Evolutionary conservation across 75 land plant species (phyloP).

Genomic region (Picea glauca): DNA sequence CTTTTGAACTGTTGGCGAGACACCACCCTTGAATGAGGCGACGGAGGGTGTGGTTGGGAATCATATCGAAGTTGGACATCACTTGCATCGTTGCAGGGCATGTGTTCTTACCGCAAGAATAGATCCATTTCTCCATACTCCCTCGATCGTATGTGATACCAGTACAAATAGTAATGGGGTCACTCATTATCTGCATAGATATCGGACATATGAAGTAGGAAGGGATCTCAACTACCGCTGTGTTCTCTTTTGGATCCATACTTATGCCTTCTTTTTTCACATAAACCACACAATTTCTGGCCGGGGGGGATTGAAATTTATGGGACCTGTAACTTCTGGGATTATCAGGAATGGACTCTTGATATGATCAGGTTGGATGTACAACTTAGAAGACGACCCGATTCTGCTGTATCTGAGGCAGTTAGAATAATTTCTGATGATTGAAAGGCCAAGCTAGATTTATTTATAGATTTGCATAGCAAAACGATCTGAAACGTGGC

Average conservation of each 20-base stretch:
- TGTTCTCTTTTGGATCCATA: neutral
- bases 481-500: too few species aligned
- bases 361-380: too few species aligned
- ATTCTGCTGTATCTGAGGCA: too few species aligned
- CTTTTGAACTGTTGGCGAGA: slow-evolving; percentile 15
- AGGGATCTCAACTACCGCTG: slow-evolving; percentile 31
- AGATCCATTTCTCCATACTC: slow-evolving; percentile 60
- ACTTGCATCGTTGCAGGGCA: slow-evolving; percentile 52
- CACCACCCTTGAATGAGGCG: slow-evolving; percentile 65
- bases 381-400: too few species aligned
- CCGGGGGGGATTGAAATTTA: too few species aligned
- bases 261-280: too few species aligned
- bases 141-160: slow-evolving; percentile 63
- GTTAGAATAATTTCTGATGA: too few species aligned
- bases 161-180: slow-evolving; percentile 51
- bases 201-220: slow-evolving; percentile 57
- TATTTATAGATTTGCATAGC: too few species aligned
- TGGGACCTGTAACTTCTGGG: too few species aligned
- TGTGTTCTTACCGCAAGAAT: slow-evolving; percentile 12
- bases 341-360: too few species aligned
- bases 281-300: too few species aligned
- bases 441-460: too few species aligned
- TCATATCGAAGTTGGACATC: slow-evolving; percentile 28
- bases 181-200: slow-evolving; percentile 54
- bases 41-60: slow-evolving; percentile 68